These are phyloP conservation scores for Exophiala mesophila DNA, from an alignment of 2,329 filamentous ascomycete genomes.

Conservation along the genomic window DNA sequence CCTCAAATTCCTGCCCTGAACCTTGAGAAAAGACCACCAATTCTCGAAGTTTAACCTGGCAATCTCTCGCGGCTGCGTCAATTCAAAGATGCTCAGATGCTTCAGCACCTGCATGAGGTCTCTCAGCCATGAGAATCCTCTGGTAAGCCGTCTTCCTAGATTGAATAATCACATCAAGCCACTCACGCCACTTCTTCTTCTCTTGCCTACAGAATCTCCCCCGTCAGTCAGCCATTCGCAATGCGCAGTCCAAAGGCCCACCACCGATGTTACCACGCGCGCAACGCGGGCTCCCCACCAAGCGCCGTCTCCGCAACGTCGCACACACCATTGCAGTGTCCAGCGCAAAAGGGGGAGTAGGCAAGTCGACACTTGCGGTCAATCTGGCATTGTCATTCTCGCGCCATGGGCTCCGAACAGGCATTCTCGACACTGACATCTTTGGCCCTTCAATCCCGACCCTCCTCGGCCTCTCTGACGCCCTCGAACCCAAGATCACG, in stretches of 20 bases:
- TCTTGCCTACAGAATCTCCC: constrained; percentile 58
- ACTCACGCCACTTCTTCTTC: not conserved
- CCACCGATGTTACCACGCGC: constrained; percentile 64
- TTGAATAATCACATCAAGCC: not conserved
- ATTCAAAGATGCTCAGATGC: constrained; percentile 28
- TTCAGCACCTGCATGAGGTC: constrained; percentile 25
- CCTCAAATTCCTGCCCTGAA: no score
- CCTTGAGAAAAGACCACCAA: no score
- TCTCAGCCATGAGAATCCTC: constrained; percentile 72
- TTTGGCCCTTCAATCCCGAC: constrained; percentile 95
- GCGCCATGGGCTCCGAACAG: constrained; percentile 70
- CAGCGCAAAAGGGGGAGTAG: constrained; percentile 96
- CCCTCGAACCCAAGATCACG: constrained; percentile 21
- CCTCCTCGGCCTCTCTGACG: constrained; percentile 65
- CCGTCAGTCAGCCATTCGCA: constrained; percentile 49
- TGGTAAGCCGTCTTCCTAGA: constrained; percentile 51
- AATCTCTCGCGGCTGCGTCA: no score
- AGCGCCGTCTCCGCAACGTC: constrained; percentile 75
- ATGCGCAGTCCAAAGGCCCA: constrained; percentile 23
- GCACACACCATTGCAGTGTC: constrained; percentile 93
- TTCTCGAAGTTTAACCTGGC: no score
- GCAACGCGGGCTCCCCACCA: constrained; percentile 75
- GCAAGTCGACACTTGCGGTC: constrained; percentile 86
- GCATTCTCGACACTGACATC: constrained; percentile 92
- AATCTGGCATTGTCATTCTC: constrained; percentile 88